Percentiles rank a stretch among this genome's conserved stretches.
Conservation (phyloP, 495 filamentous ascomycete species). For the Tuber magnatum region DNA sequence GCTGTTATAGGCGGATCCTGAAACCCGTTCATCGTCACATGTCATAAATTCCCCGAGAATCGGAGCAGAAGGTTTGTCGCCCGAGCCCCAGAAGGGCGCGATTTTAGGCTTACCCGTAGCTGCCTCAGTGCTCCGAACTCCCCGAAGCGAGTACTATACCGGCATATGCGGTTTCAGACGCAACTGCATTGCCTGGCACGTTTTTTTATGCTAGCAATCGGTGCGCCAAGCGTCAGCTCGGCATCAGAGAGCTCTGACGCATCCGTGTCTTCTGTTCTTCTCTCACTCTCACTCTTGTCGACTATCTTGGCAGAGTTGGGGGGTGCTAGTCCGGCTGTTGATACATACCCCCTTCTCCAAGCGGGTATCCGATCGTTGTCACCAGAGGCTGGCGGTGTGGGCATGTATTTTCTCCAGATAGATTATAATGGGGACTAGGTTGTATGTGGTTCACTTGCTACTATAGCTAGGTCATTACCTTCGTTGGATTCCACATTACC, state of each 20-base stretch:
- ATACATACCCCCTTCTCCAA: background rate
- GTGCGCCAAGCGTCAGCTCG: background rate
- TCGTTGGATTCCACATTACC: background rate
- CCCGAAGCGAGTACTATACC: background rate
- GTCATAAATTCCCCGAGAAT: background rate
- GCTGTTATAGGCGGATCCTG: background rate
- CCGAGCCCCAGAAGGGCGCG: background rate
- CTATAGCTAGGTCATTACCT: background rate
- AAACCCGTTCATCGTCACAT: background rate
- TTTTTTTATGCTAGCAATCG: background rate
- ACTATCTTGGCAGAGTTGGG: background rate
- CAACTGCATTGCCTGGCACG: background rate
- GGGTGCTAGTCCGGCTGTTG: background rate
- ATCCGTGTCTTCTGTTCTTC: background rate
- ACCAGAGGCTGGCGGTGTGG: background rate
- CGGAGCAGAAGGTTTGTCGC: background rate
- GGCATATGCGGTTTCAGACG: slow-evolving; percentile 3
- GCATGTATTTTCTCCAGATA: background rate
- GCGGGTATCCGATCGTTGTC: background rate
- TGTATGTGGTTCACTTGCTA: background rate
- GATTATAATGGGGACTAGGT: background rate
- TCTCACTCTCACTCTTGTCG: background rate
- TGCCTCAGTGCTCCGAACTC: background rate
- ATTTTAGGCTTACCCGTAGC: background rate
- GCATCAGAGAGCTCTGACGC: background rate